A percentile compares a stretch with the other conserved stretches of the same genome.
phyloP scores from a whole-genome alignment of 2,329 filamentous ascomycete genomes.

The Colletotrichum sp. region DNA sequence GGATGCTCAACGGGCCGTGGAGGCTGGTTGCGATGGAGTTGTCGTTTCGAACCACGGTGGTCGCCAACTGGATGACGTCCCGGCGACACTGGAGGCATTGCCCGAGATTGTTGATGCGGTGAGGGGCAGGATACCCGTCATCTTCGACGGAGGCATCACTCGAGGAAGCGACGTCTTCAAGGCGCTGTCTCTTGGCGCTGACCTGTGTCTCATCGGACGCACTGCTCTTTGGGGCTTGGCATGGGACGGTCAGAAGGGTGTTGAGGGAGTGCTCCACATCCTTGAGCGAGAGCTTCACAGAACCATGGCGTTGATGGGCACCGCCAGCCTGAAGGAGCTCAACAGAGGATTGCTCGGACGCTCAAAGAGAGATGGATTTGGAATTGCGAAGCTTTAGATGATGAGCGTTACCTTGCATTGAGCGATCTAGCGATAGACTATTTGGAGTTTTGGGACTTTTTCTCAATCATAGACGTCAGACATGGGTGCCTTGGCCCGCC shows the following conservation, averaged over 20 bases:
- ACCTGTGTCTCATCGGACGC: slow-evolving; percentile 12
- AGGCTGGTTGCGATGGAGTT: slow-evolving; percentile 22
- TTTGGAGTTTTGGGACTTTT: neutral
- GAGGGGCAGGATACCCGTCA: slow-evolving; percentile 26
- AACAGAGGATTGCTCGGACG: slow-evolving; percentile 6
- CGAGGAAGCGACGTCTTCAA: slow-evolving; percentile 16
- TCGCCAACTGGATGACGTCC: slow-evolving; percentile 20
- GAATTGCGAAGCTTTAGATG: slow-evolving; percentile 6
- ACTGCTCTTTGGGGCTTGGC: slow-evolving; percentile 18
- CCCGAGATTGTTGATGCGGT: slow-evolving; percentile 10
- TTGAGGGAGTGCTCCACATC: slow-evolving; percentile 19
- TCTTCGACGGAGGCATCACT: slow-evolving; percentile 17
- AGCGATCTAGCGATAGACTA: neutral
- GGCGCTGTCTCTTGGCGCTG: slow-evolving; percentile 13
- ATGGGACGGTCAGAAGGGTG: slow-evolving; percentile 19
- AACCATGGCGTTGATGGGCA: slow-evolving; percentile 17
- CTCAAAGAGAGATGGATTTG: slow-evolving; percentile 3
- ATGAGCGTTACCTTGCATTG: neutral
- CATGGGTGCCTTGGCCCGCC: neutral
- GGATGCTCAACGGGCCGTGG: slow-evolving; percentile 24
- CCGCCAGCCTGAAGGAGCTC: slow-evolving; percentile 6
- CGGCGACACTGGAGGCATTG: slow-evolving; percentile 23
- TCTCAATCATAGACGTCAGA: neutral
- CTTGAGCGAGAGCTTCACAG: slow-evolving; percentile 9
- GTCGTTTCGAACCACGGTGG: slow-evolving; percentile 27